Evolutionary conservation across 2,329 filamentous ascomycete genomes (phyloP).

Genomic region (Westerdykella ornata): DNA sequence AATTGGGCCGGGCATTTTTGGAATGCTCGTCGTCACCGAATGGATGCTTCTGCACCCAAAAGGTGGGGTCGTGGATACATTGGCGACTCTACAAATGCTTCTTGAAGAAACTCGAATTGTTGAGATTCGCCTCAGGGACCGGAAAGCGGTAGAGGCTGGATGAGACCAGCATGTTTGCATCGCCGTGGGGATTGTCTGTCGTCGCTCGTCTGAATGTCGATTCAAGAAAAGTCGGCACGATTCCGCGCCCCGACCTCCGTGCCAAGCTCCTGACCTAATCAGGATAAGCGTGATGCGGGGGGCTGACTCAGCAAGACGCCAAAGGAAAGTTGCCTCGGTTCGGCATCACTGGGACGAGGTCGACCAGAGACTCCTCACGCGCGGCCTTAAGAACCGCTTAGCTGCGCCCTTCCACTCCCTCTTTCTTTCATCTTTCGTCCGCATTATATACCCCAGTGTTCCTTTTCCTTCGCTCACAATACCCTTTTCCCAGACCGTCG

Average conservation of each 20-base stretch:
- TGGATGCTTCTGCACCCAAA: background rate
- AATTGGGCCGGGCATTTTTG: background rate
- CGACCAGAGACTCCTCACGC: conserved; percentile 13
- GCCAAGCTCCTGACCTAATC: background rate
- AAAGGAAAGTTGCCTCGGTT: background rate
- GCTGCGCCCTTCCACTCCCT: conserved; percentile 8
- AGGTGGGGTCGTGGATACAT: no score
- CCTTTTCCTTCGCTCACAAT: background rate
- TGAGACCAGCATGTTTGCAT: no score
- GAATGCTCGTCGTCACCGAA: background rate
- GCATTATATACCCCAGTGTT: conserved; percentile 1
- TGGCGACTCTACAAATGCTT: no score
- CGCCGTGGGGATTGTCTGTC: no score
- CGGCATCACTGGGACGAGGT: background rate
- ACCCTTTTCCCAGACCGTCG: background rate
- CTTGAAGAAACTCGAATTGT: no score
- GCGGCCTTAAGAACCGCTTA: conserved; percentile 13
- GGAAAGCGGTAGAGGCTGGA: no score
- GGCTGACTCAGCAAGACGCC: background rate
- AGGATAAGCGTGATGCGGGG: conserved; percentile 2
- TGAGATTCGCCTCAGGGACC: no score
- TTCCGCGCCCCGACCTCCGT: background rate
- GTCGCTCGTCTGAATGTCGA: no score
- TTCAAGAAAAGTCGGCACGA: no score
- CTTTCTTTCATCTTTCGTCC: background rate